Evolutionary conservation across 2,329 filamentous ascomycete species (phyloP), one percentile per base, ranked within the genome.

Genomic region (Helminthosporium solani): DNA sequence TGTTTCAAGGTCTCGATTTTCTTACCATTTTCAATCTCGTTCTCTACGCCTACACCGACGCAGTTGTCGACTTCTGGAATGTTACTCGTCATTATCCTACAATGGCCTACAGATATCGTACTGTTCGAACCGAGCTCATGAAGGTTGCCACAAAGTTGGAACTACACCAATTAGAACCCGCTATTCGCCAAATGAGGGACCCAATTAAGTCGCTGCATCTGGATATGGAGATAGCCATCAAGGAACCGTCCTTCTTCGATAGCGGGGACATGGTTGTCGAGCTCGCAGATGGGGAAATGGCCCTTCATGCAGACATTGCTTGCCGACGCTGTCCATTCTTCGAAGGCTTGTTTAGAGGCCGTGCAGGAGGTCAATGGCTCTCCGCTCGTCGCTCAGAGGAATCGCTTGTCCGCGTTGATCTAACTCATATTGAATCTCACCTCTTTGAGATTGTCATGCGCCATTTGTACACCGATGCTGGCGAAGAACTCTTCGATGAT

Each of bases 291-390:
- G 85, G 85, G 21, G 74, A 78, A 43, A 73, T 90, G 27, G 74
- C 76, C 12, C 85, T 87, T 1, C 94, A 99, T 61, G 92, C 89
- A 53, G 78, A 84, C 3, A 70, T 97, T 3, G 68, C 96, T 28
- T 91, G 90, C 54, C 84, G 86, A 60, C 79, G 94, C 54, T 96
- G 91, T 58, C 90, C 90, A 0, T 99, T 96, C 77, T 99, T 99
- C 54, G 78, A 92, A 52, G 88, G 87, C 1, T 77, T 99, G 34
- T 97, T 96, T 68, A 79, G 88, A 57, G 94, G 94, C n/a, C 85
- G 90, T 34, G 89, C 94, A 7, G 80, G 81, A 33, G 94, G 94
- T 0, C 81, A 82, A 57, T 99, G 94, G 94, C 78, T 99, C 16
- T 79, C 84, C 39, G 80, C 81, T 25, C 82, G 90, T 42, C 82